A percentile compares a stretch with the other conserved stretches of the same genome.
phyloP scores from a whole-genome alignment of 345 rosid species.

The Angophora floribunda region DNA sequence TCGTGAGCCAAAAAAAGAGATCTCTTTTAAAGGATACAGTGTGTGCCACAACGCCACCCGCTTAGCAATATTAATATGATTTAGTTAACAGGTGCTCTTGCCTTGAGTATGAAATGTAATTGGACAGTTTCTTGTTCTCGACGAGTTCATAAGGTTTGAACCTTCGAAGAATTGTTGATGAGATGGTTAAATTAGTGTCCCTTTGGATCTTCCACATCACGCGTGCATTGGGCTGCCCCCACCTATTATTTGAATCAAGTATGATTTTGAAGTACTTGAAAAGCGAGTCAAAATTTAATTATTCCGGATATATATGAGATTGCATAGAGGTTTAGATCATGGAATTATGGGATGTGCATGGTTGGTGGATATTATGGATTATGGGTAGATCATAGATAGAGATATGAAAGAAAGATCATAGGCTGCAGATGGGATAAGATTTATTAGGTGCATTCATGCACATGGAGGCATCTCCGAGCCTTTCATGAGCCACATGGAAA shows the following conservation, averaged over 20 bases:
- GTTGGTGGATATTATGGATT: background rate
- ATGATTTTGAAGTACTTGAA: background rate
- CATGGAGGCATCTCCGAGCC: background rate
- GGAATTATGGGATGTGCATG: background rate
- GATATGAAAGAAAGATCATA: background rate
- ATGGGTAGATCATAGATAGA: background rate
- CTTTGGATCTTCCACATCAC: background rate
- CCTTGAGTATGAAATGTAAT: background rate
- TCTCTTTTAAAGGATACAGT: background rate
- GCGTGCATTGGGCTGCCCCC: background rate
- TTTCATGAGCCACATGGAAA: background rate
- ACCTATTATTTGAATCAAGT: background rate
- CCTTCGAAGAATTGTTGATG: background rate
- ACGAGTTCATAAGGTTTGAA: background rate
- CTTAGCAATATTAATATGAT: background rate
- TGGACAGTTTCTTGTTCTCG: background rate
- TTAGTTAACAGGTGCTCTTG: background rate
- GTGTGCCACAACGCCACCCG: rapidly evolving
- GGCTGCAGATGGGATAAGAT: background rate
- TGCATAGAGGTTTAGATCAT: background rate
- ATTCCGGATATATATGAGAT: background rate
- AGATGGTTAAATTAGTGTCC: background rate
- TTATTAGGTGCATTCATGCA: background rate
- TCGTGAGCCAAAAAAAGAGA: background rate
- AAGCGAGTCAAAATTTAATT: background rate